Evolutionary conservation across 352 stramenopile genomes (phyloP), one percentile per base, ranked within the genome.

Genomic region (Blastocystis sp.): DNA sequence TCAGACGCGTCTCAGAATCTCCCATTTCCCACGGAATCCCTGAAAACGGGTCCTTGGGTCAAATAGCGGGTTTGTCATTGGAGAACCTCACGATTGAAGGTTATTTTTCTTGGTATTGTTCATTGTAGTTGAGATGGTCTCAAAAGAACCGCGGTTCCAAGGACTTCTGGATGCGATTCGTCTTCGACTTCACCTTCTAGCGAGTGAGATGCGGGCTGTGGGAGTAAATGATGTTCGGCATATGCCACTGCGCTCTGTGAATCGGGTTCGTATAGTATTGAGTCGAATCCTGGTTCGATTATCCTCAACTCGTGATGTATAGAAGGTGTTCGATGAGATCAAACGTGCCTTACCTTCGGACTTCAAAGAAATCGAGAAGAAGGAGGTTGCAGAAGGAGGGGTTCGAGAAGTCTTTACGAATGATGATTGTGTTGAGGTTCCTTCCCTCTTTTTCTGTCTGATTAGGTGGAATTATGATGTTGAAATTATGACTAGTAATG

Each of bases 281-380:
- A 37, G 17, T 54, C 24, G 40, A 11, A 84, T 84, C 33, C 13
- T 44, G 6, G 73, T 84, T 6, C 1, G 7, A 9, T 17, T 48
- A 0, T 6, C 7, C 22, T 5, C 2, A 4, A n/a, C 44, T 13
- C 2, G 0, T 84, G 19, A 84, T 22, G 19, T 51, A 35, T 84
- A 84, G 73, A 37, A 22, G 27, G 27, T 84, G 5, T 64, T 84
- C 24, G 73, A 84, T 19, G 73, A 84, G 13, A 44, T 84, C 7
- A 58, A 60, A 22, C 24, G 51, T 42, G 73, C 42, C 6, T 11
- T 84, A n/a, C 73, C 73, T 24, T 51, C 40, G 44, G 70, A 81
- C 30, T 59, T n/a, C 5, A 53, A 81, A 33, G 17, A 35, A 15
- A 19, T 40, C 6, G 64, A 44, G n/a, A 53, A 27, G 0, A 37